A percentile compares a stretch with the other conserved stretches of the same genome.
Conservation (phyloP, 306 rosid genomes). For the Ochetophila trinervis region DNA sequence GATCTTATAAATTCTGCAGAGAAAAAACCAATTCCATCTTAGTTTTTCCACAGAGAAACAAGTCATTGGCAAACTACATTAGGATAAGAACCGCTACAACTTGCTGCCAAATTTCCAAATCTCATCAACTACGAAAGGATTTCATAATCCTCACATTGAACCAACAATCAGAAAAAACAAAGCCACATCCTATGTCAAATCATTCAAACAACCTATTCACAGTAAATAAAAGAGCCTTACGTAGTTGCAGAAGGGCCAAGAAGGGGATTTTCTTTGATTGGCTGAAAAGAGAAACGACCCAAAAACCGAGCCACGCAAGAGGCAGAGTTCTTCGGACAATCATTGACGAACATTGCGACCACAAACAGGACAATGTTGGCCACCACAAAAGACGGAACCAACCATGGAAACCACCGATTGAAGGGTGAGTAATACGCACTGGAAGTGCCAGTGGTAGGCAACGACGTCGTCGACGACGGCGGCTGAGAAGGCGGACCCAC, state of each 20-base stretch:
- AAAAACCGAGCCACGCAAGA: constrained; percentile 54
- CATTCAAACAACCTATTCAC: background rate
- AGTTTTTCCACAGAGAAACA: too few relatives aligned
- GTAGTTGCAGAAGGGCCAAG: constrained; percentile 77
- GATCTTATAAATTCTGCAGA: background rate
- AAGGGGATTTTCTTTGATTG: constrained; percentile 77
- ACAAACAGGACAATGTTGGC: constrained; percentile 49
- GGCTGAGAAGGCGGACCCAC: constrained; percentile 21
- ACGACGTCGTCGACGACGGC: constrained; percentile 2
- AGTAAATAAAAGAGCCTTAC: constrained; percentile 31
- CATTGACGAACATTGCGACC: constrained; percentile 52
- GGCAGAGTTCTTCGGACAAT: constrained; percentile 53
- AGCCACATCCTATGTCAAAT: background rate
- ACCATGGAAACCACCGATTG: constrained; percentile 64
- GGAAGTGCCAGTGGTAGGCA: background rate
- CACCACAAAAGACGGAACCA: constrained; percentile 63
- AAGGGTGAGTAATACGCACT: constrained; percentile 38
- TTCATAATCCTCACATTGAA: background rate
- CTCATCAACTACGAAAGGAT: background rate
- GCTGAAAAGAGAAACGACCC: constrained; percentile 78
- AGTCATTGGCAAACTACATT: too few relatives aligned
- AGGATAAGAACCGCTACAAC: too few relatives aligned
- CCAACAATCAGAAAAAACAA: background rate
- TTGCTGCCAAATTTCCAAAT: background rate
- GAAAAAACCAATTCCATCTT: too few relatives aligned